These are phyloP conservation scores for Fallopia convolvulus DNA, from an alignment of 148 eudicot species.

Conservation along the genomic window DNA sequence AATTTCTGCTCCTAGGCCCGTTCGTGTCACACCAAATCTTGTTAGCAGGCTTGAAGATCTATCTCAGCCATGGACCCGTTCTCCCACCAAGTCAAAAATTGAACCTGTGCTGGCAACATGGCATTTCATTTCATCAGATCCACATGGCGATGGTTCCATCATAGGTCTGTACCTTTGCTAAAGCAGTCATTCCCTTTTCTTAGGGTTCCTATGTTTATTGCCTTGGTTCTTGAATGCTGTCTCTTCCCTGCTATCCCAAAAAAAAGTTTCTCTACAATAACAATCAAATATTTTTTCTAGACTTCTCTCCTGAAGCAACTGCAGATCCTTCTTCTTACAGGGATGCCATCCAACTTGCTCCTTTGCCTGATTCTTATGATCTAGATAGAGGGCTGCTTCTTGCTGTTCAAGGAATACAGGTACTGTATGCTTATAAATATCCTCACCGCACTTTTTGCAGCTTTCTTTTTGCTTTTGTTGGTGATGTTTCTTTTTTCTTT, in stretches of 20 bases:
- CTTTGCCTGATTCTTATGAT: constrained; percentile 98
- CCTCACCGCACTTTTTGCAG: background rate
- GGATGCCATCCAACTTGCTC: constrained; percentile 84
- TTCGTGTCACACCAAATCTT: constrained; percentile 70
- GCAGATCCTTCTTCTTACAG: constrained; percentile 90
- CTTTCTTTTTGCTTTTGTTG: background rate
- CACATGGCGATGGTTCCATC: constrained; percentile 35
- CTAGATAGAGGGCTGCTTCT: constrained; percentile 96
- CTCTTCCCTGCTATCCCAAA: background rate
- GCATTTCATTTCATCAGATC: constrained; percentile 69
- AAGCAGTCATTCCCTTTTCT: background rate
- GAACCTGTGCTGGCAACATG: constrained; percentile 89
- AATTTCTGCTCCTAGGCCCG: constrained; percentile 78
- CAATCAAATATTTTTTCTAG: constrained; percentile 18
- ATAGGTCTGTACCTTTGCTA: constrained; percentile 42
- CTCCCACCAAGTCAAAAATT: constrained; percentile 90
- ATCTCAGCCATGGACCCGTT: constrained; percentile 98
- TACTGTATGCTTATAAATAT: constrained; percentile 13
- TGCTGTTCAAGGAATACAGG: constrained; percentile 98
- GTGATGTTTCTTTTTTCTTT: background rate
- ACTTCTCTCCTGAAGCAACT: constrained; percentile 69
- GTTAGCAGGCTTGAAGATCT: constrained; percentile 81
- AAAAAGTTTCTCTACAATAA: background rate
- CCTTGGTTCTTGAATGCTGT: constrained; percentile 3
- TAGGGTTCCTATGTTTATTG: constrained; percentile 10